Base-by-base conservation (phyloP, 768 basidiomycete genomes). In the Pseudohyphozyma bogoriensis region DNA sequence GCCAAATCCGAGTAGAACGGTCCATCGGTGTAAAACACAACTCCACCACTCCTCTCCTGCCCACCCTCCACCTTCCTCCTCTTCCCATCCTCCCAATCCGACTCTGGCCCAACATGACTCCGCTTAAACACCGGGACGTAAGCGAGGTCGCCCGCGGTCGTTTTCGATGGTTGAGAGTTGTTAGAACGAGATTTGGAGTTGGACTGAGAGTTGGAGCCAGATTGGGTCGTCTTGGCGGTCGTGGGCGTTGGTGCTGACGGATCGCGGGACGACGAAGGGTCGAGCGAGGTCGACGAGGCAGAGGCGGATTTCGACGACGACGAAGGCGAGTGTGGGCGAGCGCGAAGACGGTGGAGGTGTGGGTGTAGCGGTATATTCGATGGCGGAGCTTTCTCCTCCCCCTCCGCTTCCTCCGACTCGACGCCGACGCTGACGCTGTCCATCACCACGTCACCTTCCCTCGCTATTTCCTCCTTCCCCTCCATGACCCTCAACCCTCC, bases 1-100 rank as follows among this genome's bases (percentile, higher is more conserved):
- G 63, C 58, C 39, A 64, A 58, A 33, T 64, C 63, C 28, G 63
- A 64, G 51, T 51, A 64, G 58, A 64, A 64, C 10, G 55, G 51
- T 31, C 57, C 58, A 45, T 53, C 53, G 18, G 55, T 35, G 55
- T 60, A 64, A 37, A 57, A 64, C 32, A 64, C 51, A 55, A 64
- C 58, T 31, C 63, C 63, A 37, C 58, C 63, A n/a, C 51, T 56
- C 32, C 50, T 44, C 8, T 36, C 40, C 42, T 59, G 55, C 10
- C 46, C 42, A 1, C 58, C 54, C 4, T 4, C 56, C 20, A 44
- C 28, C 2, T 59, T 54, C 20, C 3, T 13, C 6, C 29, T 45
- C 39, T 31, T 47, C 35, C 31, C 49, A 29, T 54, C 57, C 3
- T 5, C 42, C 42, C 29, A 11, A 31, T 1, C 0, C 28, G 36